Percentiles rank a stretch among this genome's conserved stretches.
Evolutionary conservation across 768 basidiomycete species (phyloP).

Genomic region (Jaapia argillacea): DNA sequence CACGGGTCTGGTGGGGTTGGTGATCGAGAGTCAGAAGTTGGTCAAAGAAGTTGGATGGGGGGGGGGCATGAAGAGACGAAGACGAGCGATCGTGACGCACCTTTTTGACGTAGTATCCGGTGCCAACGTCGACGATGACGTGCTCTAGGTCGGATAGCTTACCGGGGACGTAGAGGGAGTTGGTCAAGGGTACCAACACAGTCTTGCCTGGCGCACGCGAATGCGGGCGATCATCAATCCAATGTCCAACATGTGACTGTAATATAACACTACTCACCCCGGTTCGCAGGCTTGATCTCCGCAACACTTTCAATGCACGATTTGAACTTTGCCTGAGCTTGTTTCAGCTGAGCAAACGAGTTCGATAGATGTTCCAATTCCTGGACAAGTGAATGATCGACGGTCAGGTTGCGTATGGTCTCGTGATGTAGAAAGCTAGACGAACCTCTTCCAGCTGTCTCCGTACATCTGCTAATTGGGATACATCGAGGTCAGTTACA

Average conservation of each 20-base stretch:
- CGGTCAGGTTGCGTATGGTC: slow-evolving; percentile 3
- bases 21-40: neutral
- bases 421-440: neutral
- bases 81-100: slow-evolving; percentile 27
- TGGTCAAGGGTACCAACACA: slow-evolving; percentile 86
- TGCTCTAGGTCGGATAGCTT: slow-evolving; percentile 74
- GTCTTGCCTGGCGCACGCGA: slow-evolving; percentile 52
- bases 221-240: neutral
- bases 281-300: slow-evolving; percentile 65
- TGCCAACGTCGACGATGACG: slow-evolving; percentile 93
- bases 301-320: slow-evolving; percentile 73
- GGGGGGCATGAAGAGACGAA: neutral
- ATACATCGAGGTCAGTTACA: slow-evolving; percentile 72
- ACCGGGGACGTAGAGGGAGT: slow-evolving; percentile 92
- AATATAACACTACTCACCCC: slow-evolving; percentile 35
- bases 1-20: slow-evolving; percentile 52
- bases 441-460: slow-evolving; percentile 88
- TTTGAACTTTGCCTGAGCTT: slow-evolving; percentile 88
- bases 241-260: neutral
- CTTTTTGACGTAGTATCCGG: slow-evolving; percentile 95
- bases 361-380: slow-evolving; percentile 87
- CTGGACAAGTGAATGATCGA: slow-evolving; percentile 43
- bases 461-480: slow-evolving; percentile 82
- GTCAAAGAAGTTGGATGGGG: neutral
- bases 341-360: slow-evolving; percentile 88